Evolutionary conservation across 164 flowering plant genomes (phyloP).

Genomic region (Magnolia kwangsiensis): DNA sequence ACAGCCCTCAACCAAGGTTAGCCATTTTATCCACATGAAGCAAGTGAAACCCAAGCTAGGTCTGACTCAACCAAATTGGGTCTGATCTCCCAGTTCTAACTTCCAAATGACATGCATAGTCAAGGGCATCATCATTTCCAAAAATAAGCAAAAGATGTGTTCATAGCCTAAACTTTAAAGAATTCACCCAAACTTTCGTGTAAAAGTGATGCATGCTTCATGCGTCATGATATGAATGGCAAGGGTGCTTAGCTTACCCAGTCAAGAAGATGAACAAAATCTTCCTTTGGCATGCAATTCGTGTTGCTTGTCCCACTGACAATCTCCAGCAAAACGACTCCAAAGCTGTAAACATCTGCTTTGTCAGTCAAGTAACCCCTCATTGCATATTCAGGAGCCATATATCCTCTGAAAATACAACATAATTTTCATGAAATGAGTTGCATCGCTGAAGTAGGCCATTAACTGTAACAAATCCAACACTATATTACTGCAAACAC

Average conservation of each 20-base stretch:
- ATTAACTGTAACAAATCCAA: neutral
- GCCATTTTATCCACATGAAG: no score
- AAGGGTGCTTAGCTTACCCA: constrained; percentile 19
- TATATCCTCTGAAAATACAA: constrained; percentile 5
- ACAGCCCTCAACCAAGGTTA: no score
- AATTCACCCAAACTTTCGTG: neutral
- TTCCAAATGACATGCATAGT: no score
- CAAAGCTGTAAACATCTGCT: constrained; percentile 43
- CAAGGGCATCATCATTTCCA: no score
- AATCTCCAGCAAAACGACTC: constrained; percentile 36
- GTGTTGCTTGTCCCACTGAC: constrained; percentile 36
- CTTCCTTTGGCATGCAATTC: constrained; percentile 24
- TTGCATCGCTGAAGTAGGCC: no score
- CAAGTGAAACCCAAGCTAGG: no score
- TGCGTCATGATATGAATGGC: neutral
- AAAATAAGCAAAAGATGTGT: no score
- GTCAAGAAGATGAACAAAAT: constrained; percentile 33
- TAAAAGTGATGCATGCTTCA: neutral
- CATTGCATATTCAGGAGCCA: constrained; percentile 12
- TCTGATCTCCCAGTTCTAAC: no score
- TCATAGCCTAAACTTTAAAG: neutral
- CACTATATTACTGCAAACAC: neutral
- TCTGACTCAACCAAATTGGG: no score
- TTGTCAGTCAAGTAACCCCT: constrained; percentile 38
- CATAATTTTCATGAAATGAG: no score